Base-by-base conservation (phyloP, 768 basidiomycete genomes). In the Multifurca ochricompacta region DNA sequence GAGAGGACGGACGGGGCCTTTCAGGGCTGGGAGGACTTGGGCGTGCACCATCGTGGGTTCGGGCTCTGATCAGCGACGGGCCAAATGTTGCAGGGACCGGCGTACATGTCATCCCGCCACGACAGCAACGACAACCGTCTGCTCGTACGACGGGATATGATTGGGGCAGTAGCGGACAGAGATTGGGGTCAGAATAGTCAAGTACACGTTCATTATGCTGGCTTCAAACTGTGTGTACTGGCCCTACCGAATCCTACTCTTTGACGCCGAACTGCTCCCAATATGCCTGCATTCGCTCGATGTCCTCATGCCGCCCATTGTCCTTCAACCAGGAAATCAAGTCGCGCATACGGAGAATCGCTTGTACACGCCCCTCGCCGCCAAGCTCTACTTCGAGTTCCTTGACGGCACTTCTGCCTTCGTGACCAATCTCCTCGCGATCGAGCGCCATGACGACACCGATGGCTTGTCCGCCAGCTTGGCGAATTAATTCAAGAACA, bases 381-480 rank as follows among this genome's bases (percentile, higher is more conserved):
- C 76, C 80, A 21, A 92, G 72, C 43, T 89, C 73, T 16, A 67
- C 67, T 65, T 92, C 87, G 8, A 97, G 76, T 66, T 97, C 92
- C 63, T 82, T 78, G 6, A 94, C 86, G 0, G 91, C 90, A 59
- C 83, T 87, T 63, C 73, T 69, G 0, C 80, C 79, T 59, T 85
- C 82, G 65, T 81, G 76, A 0, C 88, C 90, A 3, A 86, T 77
- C 70, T 95, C 92, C 67, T 94, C 82, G 9, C 92, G 75, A 66
- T 98, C 92, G 5, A 99, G 75, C 41, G 85, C 77, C 65, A 92
- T 84, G 6, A 95, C 77, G 18, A 96, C 87, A 1, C 95, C 95
- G 0, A 93, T 87, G 6, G 96, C 83, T 50, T 86, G 75, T 0
- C 94, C 92, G 2, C 86, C 87, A 35, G 78, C 76, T 45, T 71